Evolutionary conservation across 345 rosid genomes (phyloP), one percentile per base, ranked within the genome.

Genomic region (Hypericum androsaemum): DNA sequence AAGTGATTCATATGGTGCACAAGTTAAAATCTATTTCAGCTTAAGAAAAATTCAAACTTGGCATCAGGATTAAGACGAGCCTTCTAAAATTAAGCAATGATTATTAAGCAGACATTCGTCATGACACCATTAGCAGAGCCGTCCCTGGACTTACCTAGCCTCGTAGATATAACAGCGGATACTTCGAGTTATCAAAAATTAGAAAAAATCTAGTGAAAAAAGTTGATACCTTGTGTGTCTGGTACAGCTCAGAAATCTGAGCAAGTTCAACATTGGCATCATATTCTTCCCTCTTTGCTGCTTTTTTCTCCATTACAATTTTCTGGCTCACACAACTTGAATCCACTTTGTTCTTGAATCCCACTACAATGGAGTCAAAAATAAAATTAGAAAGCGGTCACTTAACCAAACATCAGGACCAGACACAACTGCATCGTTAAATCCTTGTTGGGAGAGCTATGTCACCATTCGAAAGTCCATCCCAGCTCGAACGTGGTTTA

Each of bases 221-320:
- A 12, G 47, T 7, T 13, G 9, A 5, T 13, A 69, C 80, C 72
- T 66, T 52, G 7, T 52, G 56, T 11, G 15, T 6, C 42, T 58
- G 59, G 40, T 56, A 66, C 6, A 69, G 59, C 58, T 60, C 57
- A 4, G 65, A 56, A 12, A 76, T 47, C 55, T 69, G 65, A 7
- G 50, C 44, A 37, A 69, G 35, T 48, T 76, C 64, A 7, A 43
- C 15, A 37, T 54, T 69, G 43, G 60, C 63, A 51, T 57, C 63
- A 45, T 56, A 71, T 60, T 66, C 71, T 12, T 45, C 41, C 54
- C 54, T 63, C 50, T 51, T 76, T 44, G 51, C 40, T 40, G 64
- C 64, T 2, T 12, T 40, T 50, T 52, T 62, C 41, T 44, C 53
- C 12, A 40, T 39, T 36, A 54, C 42, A 16, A 64, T 47, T 53